phyloP scores from a whole-genome alignment of 176 grass and related monocot species.

The Chrysopogon serrulatus region DNA sequence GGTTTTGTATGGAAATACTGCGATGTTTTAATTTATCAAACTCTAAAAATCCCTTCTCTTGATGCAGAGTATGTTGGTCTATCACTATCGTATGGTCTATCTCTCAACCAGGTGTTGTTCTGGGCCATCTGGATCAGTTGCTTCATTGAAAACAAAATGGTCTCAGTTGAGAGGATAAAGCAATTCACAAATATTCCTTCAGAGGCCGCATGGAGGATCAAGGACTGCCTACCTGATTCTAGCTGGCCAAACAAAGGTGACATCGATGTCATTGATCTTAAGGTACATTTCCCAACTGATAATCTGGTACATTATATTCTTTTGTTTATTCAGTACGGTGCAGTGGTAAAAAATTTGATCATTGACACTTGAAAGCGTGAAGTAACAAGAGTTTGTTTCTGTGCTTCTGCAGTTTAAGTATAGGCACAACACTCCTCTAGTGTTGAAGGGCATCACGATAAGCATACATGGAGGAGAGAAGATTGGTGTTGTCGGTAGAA shows the following conservation, averaged over 20 bases:
- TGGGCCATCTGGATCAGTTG: constrained; percentile 87
- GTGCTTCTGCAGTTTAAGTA: constrained; percentile 62
- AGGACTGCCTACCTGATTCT: constrained; percentile 58
- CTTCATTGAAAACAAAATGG: constrained; percentile 93
- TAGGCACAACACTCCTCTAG: constrained; percentile 76
- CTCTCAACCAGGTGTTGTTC: constrained; percentile 79
- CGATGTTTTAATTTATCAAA: background rate
- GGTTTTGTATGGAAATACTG: background rate
- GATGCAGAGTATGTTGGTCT: constrained; percentile 89
- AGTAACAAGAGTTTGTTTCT: constrained; percentile 2
- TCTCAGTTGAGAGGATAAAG: constrained; percentile 95
- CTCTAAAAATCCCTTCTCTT: background rate
- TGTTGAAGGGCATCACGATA: constrained; percentile 88
- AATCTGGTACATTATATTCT: background rate
- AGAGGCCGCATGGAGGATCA: constrained; percentile 77
- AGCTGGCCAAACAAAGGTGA: constrained; percentile 82
- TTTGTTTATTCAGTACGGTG: background rate
- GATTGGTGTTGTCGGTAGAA: constrained; percentile 88
- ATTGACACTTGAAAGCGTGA: background rate
- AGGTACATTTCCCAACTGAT: constrained; percentile 40
- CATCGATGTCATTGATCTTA: constrained; percentile 72
- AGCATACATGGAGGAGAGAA: constrained; percentile 79
- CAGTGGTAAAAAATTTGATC: background rate
- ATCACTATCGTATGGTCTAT: constrained; percentile 91
- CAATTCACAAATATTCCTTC: constrained; percentile 89